These are phyloP conservation scores for Colletotrichum eleusines DNA, from an alignment of 2,329 filamentous ascomycete species.

Conservation along the genomic window DNA sequence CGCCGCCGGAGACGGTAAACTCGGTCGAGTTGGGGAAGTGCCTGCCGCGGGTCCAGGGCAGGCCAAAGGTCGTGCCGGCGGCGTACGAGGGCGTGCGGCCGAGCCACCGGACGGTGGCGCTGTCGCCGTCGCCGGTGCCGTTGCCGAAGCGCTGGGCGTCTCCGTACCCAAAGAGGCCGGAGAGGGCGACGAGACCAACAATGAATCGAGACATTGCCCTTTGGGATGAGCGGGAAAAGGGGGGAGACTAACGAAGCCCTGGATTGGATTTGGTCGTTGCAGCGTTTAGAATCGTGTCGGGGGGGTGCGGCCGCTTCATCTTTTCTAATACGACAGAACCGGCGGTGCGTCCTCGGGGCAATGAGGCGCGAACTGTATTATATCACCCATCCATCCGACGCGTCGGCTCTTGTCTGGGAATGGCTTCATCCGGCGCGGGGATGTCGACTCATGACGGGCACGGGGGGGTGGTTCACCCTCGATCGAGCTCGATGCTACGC, in stretches of 20 bases:
- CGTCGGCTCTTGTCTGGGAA: constrained; percentile 22
- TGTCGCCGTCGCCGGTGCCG: constrained; percentile 23
- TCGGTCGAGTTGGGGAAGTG: constrained; percentile 52
- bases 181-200: constrained; percentile 32
- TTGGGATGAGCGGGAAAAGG: constrained; percentile 19
- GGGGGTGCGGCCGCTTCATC: background rate
- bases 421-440: constrained; percentile 24
- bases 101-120: constrained; percentile 53
- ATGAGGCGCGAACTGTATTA: constrained; percentile 7
- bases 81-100: constrained; percentile 52
- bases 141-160: constrained; percentile 28
- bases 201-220: constrained; percentile 38
- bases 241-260: background rate
- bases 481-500: constrained; percentile 21
- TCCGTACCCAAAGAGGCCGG: constrained; percentile 38
- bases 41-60: constrained; percentile 58
- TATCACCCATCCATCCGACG: background rate
- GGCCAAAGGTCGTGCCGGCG: constrained; percentile 57
- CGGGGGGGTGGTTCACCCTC: background rate
- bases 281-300: background rate
- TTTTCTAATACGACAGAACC: constrained; percentile 11
- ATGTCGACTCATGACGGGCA: constrained; percentile 11
- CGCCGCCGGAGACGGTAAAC: constrained; percentile 50
- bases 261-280: background rate
- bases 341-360: constrained; percentile 21